Conservation (phyloP, 305 asterid species). For the Solanum aculeatissimum region DNA sequence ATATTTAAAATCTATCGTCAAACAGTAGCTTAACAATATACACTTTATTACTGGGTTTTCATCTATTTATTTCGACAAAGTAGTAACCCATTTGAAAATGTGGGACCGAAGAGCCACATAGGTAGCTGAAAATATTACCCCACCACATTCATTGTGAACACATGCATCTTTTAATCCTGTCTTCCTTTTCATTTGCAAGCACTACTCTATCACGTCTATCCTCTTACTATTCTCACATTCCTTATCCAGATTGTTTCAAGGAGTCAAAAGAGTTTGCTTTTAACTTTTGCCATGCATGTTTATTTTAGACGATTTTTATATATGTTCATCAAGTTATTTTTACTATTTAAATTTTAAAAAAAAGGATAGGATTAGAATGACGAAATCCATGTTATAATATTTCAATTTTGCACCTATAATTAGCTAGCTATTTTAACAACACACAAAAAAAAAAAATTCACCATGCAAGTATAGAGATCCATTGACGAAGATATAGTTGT, state of each 20-base stretch:
- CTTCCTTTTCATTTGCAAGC: neutral
- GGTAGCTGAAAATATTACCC: neutral
- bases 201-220: neutral
- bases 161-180: neutral
- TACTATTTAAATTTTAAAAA: too few species aligned
- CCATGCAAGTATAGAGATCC: neutral
- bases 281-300: neutral
- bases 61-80: neutral
- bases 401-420: too few species aligned
- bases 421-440: neutral
- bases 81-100: neutral
- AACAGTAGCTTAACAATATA: too few species aligned
- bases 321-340: too few species aligned
- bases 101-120: neutral
- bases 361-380: too few species aligned
- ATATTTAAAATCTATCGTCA: too few species aligned
- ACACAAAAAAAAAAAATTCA: neutral
- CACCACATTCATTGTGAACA: neutral
- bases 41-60: too few species aligned
- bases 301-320: neutral
- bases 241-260: neutral
- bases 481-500: neutral
- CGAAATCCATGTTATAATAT: too few species aligned
- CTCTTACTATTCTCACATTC: neutral
- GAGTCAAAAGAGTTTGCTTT: too few species aligned